A percentile compares a stretch with the other conserved stretches of the same genome.
Conservation (phyloP, 495 filamentous ascomycete species). For the Aspergillus egyptiacus region DNA sequence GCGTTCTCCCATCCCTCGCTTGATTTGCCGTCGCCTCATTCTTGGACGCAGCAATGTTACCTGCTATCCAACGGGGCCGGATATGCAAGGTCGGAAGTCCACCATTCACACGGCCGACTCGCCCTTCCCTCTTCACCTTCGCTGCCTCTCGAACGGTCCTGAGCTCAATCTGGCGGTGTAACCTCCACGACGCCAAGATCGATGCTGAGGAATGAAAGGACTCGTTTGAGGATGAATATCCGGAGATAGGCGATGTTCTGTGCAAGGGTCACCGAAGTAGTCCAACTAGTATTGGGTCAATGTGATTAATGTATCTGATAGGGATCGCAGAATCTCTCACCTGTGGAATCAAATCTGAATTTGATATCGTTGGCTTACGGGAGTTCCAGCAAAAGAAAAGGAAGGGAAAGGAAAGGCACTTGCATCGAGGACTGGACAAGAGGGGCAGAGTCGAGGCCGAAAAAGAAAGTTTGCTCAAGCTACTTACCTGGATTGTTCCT, state of each 20-base stretch:
- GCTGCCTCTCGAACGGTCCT: background rate
- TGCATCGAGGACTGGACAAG: background rate
- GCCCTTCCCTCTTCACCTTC: conserved; percentile 3
- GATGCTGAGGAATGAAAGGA: background rate
- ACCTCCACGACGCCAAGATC: conserved; percentile 2
- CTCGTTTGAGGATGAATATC: conserved; percentile 2
- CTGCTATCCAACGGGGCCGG: background rate
- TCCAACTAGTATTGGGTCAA: conserved; percentile 4
- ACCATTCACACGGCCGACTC: background rate
- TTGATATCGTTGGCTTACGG: no score
- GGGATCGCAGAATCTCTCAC: background rate
- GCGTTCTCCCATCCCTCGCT: background rate
- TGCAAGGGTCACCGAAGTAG: background rate
- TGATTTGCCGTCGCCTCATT: conserved; percentile 3
- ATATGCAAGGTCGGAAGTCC: conserved; percentile 9
- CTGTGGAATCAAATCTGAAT: background rate
- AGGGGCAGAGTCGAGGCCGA: conserved; percentile 7
- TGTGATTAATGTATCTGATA: conserved; percentile 6
- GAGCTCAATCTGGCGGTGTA: conserved; percentile 15
- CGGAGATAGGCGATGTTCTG: background rate
- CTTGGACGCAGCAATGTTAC: conserved; percentile 1
- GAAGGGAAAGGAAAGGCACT: background rate
- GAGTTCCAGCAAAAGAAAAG: background rate
- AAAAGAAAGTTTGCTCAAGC: conserved; percentile 13
- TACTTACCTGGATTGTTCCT: background rate